Conservation (phyloP, 2,329 filamentous ascomycete genomes). For the Colletotrichum abscissum region DNA sequence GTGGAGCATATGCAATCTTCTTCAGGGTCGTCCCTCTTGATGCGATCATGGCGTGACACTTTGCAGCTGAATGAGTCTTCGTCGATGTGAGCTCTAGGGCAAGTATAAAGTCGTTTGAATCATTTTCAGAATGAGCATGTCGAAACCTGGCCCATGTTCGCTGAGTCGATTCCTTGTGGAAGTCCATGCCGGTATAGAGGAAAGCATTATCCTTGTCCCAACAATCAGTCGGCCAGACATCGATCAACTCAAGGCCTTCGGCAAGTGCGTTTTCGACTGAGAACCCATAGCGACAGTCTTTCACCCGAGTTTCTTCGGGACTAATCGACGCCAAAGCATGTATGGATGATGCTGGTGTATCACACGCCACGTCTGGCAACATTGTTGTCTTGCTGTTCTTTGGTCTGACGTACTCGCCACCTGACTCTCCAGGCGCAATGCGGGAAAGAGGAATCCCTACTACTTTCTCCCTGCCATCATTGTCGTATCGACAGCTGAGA, state of each 20-base stretch:
- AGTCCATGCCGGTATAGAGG: neutral
- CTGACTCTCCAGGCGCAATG: neutral
- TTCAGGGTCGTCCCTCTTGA: neutral
- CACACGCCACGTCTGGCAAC: neutral
- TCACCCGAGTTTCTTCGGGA: neutral
- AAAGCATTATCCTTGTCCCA: slow-evolving; percentile 1
- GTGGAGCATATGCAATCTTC: neutral
- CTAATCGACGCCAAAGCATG: neutral
- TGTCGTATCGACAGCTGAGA: neutral
- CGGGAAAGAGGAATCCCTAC: neutral
- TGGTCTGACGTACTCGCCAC: slow-evolving; percentile 12
- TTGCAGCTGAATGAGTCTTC: neutral
- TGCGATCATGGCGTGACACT: neutral
- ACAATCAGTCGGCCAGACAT: neutral
- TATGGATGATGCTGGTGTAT: neutral
- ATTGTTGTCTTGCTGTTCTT: neutral
- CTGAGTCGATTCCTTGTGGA: neutral
- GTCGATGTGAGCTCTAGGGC: neutral
- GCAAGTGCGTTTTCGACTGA: neutral
- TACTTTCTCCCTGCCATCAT: neutral
- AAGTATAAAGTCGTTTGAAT: neutral
- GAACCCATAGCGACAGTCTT: neutral
- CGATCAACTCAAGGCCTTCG: neutral
- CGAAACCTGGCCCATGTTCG: neutral
- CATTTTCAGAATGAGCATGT: too few species aligned